These are phyloP conservation scores for Myriosclerotinia duriaeana DNA, from an alignment of 2,329 filamentous ascomycete genomes.

Conservation along the genomic window DNA sequence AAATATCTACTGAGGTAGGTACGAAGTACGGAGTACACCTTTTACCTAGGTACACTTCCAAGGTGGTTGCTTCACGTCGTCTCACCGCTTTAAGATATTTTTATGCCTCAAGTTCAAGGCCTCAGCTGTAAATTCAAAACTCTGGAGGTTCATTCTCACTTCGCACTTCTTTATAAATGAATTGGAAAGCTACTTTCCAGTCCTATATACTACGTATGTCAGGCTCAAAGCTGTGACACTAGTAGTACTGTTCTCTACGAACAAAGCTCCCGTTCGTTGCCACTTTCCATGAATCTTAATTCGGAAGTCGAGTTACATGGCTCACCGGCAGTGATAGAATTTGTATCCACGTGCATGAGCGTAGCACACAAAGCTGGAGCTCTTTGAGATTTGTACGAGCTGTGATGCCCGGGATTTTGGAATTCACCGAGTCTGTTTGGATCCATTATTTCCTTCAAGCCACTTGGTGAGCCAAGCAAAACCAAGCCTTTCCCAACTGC, in stretches of 20 bases:
- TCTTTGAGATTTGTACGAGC: conserved; percentile 10
- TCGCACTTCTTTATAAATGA: background rate
- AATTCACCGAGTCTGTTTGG: conserved; percentile 16
- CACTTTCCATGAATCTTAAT: background rate
- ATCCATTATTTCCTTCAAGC: conserved; percentile 7
- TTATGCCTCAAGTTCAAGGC: background rate
- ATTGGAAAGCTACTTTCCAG: background rate
- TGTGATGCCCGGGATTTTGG: conserved; percentile 18
- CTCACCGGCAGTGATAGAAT: conserved; percentile 13
- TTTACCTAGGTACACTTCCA: too few species aligned
- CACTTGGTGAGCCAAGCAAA: conserved; percentile 7
- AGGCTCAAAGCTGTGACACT: background rate
- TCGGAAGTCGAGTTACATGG: conserved; percentile 12
- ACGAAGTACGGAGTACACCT: too few species aligned
- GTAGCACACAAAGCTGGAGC: background rate
- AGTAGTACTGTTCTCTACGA: conserved; percentile 8
- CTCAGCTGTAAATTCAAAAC: background rate
- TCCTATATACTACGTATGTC: too few species aligned
- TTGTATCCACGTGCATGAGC: conserved; percentile 18
- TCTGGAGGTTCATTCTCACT: background rate
- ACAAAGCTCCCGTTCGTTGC: background rate
- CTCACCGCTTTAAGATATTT: background rate
- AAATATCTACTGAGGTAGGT: background rate
- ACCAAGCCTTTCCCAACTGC: conserved; percentile 2
- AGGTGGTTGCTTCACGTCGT: background rate